Evolutionary conservation across 192 early-diverging fungal genomes (phyloP).

Genomic region (Borealophlyctis nickersoniae): DNA sequence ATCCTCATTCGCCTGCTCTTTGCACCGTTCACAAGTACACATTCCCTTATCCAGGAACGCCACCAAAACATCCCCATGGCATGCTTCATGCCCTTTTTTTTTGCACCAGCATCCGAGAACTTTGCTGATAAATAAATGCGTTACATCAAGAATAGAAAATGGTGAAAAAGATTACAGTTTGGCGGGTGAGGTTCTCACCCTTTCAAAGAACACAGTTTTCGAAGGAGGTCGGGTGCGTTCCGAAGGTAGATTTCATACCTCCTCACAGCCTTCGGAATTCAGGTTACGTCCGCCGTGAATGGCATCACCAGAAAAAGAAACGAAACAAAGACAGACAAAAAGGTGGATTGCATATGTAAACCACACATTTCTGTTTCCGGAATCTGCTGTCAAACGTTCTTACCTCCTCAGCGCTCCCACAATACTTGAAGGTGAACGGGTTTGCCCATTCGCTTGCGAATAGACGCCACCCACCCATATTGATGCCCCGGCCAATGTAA

Average conservation of each 20-base stretch:
- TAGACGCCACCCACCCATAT: neutral
- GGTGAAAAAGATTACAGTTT: neutral
- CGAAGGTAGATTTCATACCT: neutral
- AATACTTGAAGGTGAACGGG: neutral
- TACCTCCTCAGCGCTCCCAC: neutral
- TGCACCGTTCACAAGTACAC: neutral
- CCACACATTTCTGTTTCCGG: too few species aligned
- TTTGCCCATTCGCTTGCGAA: neutral
- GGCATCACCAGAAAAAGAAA: neutral
- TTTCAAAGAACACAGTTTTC: neutral
- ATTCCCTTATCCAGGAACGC: neutral
- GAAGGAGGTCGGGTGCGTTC: neutral
- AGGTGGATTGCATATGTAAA: too few species aligned
- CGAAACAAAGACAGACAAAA: neutral
- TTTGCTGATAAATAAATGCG: neutral
- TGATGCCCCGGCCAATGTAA: neutral
- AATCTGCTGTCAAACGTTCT: too few species aligned
- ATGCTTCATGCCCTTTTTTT: neutral
- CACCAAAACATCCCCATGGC: neutral
- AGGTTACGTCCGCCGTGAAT: too few species aligned
- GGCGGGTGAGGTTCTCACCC: neutral
- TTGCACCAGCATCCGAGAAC: neutral
- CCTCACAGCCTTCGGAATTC: neutral
- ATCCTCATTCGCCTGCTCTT: too few species aligned
- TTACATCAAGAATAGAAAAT: neutral